These are phyloP conservation scores for Allium cepa DNA, from an alignment of 106 monocot genomes.

Conservation along the genomic window DNA sequence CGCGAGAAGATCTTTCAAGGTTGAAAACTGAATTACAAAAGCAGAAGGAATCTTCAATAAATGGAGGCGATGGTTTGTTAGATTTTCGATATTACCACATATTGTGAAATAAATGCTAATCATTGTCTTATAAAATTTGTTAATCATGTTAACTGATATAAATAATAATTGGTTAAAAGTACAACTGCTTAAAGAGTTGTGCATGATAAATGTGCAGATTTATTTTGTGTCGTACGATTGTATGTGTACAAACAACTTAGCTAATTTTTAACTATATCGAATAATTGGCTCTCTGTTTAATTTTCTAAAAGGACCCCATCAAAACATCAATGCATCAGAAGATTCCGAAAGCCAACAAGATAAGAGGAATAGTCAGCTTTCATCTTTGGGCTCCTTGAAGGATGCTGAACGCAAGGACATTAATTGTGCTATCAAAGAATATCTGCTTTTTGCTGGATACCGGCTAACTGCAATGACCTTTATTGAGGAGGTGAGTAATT, in stretches of 20 bases:
- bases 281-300: background rate
- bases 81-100: too few relatives aligned
- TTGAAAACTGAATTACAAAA: conserved; percentile 73
- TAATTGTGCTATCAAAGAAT: conserved; percentile 93
- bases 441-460: conserved; percentile 92
- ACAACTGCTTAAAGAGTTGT: too few relatives aligned
- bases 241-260: too few relatives aligned
- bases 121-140: too few relatives aligned
- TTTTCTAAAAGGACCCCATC: conserved; percentile 20
- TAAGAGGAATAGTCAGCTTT: conserved; percentile 43
- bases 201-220: too few relatives aligned
- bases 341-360: conserved; percentile 20
- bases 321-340: conserved; percentile 26
- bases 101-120: too few relatives aligned
- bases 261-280: too few relatives aligned
- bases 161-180: too few relatives aligned
- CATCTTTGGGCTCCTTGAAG: conserved; percentile 81
- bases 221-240: too few relatives aligned
- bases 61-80: conserved; percentile 46
- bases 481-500: conserved; percentile 77
- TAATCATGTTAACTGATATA: too few relatives aligned
- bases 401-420: conserved; percentile 79
- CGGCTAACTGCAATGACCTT: conserved; percentile 97
- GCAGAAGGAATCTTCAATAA: conserved; percentile 25
- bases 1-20: conserved; percentile 77